Base-by-base conservation (phyloP, 225 moss, liverwort and hornwort species). In the Ulota crispa region DNA sequence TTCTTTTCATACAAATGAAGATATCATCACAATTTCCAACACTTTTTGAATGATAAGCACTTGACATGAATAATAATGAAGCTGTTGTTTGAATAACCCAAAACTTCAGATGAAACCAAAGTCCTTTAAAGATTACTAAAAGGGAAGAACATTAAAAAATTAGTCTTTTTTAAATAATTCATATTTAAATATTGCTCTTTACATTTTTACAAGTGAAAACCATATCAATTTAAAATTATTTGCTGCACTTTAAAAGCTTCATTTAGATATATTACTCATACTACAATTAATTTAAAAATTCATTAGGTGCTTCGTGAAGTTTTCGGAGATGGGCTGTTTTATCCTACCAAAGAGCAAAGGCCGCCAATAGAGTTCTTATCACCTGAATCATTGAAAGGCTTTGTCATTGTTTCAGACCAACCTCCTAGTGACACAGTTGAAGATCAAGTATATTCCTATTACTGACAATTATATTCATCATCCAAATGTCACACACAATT, bases 381-480 rank as follows among this genome's bases (percentile, higher is more conserved):
- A 9, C 97, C 97, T 0, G 95, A 95, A 76, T 68, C 70, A 8
- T 74, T 98, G 72, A 94, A 93, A 82, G 92, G 95, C 10, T 89
- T 73, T 34, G 90, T 98, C 5, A 86, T 98, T 52, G 75, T 98
- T 43, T 98, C 95, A 32, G 93, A 98, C 80, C 95, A 98, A 68
- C 97, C 97, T 26, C 86, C 85, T 2, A 79, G 83, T 45, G 90
- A 94, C 37, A 84, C 84, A 0, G 30, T 94, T 4, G 92, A 87
- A 81, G 80, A 93, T 70, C 97, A 98, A 86, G 95, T 97, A 83
- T n/a, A 64, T 13, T 50, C 13, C 12, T 24, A 61, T n/a, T 16
- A 28, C 7, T 27, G 9, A 2, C 1, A 69, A 64, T 13, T 19
- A 57, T 13, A 28, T 23, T n/a, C 6, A 65, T 39, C 15, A 27